Percentiles rank a stretch among this genome's conserved stretches.
Evolutionary conservation across 1,139 yeast genomes (phyloP).

Genomic region (Nakaseomyces bracarensis): DNA sequence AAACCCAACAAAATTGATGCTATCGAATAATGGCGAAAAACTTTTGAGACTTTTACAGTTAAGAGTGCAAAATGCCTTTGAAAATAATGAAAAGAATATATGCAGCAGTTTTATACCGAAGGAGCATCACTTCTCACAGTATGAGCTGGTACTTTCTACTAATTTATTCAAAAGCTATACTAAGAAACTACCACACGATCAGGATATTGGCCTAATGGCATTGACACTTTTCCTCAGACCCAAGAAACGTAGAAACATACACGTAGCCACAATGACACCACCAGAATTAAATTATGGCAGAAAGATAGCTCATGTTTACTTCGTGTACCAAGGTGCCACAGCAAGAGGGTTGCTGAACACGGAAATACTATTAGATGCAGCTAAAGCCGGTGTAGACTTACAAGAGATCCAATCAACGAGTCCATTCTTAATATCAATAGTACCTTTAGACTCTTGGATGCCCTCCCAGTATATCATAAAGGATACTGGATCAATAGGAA

Average conservation of each 20-base stretch:
- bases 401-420: constrained; percentile 1
- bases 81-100: constrained; percentile 5
- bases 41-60: constrained; percentile 2
- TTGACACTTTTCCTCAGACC: background rate
- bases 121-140: background rate
- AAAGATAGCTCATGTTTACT: constrained; percentile 2
- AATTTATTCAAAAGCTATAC: constrained; percentile 2
- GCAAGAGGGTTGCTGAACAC: constrained; percentile 5
- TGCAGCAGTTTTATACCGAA: background rate
- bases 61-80: constrained; percentile 6
- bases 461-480: constrained; percentile 2
- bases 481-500: background rate
- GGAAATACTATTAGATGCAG: constrained; percentile 1
- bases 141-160: background rate
- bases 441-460: constrained; percentile 3
- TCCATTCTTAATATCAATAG: constrained; percentile 4
- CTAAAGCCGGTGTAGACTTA: constrained; percentile 2
- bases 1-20: background rate
- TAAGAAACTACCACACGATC: constrained; percentile 2
- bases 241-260: background rate
- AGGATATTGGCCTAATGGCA: constrained; percentile 4
- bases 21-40: constrained; percentile 1
- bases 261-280: background rate
- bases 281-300: constrained; percentile 1
- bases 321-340: constrained; percentile 1